These are phyloP conservation scores for Euptelea pleiosperma DNA, from an alignment of 164 flowering plant genomes.

Conservation along the genomic window DNA sequence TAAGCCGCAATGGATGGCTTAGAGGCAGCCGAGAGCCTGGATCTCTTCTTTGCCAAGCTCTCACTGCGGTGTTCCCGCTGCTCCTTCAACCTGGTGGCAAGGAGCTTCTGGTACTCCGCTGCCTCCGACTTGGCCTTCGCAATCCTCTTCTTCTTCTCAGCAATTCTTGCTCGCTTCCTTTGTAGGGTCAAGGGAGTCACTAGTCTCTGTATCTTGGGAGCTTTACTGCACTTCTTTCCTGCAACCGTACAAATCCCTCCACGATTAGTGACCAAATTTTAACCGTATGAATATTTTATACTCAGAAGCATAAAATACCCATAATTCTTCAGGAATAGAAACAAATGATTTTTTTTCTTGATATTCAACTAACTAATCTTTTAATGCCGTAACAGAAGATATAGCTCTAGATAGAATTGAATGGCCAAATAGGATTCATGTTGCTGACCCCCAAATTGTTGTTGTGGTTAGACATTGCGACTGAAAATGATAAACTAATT, in stretches of 20 bases:
- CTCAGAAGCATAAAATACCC: no score
- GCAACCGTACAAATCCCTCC: no score
- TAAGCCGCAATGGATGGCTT: conserved; percentile 39
- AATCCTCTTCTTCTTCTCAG: conserved; percentile 50
- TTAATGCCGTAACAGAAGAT: no score
- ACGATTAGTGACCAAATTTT: neutral
- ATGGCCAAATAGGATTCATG: no score
- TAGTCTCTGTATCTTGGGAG: conserved; percentile 46
- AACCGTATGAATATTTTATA: no score
- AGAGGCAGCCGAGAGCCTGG: conserved; percentile 42
- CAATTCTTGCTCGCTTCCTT: conserved; percentile 44
- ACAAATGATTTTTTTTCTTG: no score
- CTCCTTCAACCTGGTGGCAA: conserved; percentile 42
- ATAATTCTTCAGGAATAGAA: no score
- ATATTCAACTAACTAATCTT: no score
- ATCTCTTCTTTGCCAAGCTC: conserved; percentile 45
- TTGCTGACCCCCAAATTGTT: no score
- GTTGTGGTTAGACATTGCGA: no score
- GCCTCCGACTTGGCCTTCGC: conserved; percentile 44
- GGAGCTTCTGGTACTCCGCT: conserved; percentile 48
- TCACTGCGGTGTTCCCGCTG: conserved; percentile 47
- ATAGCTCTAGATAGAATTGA: no score
- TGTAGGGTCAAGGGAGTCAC: conserved; percentile 54
- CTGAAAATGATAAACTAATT: neutral
- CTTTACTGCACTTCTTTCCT: conserved; percentile 38